Base-by-base conservation (phyloP, 805 yeast genomes). In the Teunomyces lycoperdinae region DNA sequence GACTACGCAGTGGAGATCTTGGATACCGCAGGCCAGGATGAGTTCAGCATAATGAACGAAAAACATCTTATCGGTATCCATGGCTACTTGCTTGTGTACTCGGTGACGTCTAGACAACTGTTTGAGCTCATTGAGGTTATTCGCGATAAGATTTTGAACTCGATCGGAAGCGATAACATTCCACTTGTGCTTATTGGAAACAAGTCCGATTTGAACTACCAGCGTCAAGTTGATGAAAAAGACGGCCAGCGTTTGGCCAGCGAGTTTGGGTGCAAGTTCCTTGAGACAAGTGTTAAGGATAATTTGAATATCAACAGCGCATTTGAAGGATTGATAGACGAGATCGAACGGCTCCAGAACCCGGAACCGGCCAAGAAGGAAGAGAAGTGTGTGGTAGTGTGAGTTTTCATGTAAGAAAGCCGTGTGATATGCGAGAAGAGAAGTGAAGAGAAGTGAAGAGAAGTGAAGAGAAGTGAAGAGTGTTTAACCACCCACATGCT, bases 11-110 rank as follows among this genome's bases (percentile, higher is more conserved):
- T 91, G 24, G 96, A 89, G 63, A 87, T 90, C 46, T 71, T 89
- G 50, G 97, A 90, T 61, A 90, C 97, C 0, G 96, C 96, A 0
- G 97, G 97, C 6, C 95, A 89, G 70, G 96, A 89, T 66, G 96
- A 89, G 70, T 87, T 84, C 62, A 80, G 89, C 43, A 81, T 87
- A 53, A 78, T 90, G 67, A 87, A 83, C 58, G 89, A 87, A 64
- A 86, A 87, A 56, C 84, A 87, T 47, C 69, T 88, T 43, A 84
- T 86, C 42, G 94, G 91, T 13, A 82, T 87, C 30, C 94, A 88
- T 59, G 97, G 96, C 1, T 87, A 87, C 61, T 71, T 90, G 39
- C 68, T 91, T 38, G 87, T 89, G 40, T 90, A 88, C 68, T 85
- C 92, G 43, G 90, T 90, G 46, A 83, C 88, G 28, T 85, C 90